phyloP scores from a whole-genome alignment of 2,329 filamentous ascomycete genomes.

The Calonectria pauciramosa region DNA sequence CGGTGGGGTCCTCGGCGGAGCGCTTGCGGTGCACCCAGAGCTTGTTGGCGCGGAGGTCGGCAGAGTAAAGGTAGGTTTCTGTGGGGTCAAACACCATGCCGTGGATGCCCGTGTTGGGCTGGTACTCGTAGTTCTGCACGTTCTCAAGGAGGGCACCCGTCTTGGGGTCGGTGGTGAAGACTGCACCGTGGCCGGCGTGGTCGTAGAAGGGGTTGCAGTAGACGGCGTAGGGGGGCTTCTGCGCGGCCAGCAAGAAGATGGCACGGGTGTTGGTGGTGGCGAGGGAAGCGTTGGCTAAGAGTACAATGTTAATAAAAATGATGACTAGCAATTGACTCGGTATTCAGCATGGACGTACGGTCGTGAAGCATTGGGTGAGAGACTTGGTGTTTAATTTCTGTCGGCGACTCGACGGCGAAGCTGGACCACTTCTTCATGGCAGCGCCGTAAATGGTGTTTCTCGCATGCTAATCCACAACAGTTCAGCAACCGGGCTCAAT shows the following conservation, averaged over 20 bases:
- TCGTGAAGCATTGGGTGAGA: slow-evolving; percentile 84
- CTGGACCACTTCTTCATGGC: slow-evolving; percentile 96
- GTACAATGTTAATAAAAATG: slow-evolving; percentile 18
- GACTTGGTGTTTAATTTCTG: slow-evolving; percentile 80
- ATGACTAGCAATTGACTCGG: neutral
- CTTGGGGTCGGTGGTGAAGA: slow-evolving; percentile 72
- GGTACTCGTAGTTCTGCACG: slow-evolving; percentile 81
- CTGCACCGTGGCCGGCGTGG: slow-evolving; percentile 84
- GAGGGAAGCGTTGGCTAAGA: slow-evolving; percentile 74
- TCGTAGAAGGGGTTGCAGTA: slow-evolving; percentile 95
- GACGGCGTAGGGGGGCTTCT: slow-evolving; percentile 82
- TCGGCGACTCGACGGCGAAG: slow-evolving; percentile 81
- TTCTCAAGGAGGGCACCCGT: slow-evolving; percentile 72
- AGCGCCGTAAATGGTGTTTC: slow-evolving; percentile 88
- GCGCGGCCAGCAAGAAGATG: slow-evolving; percentile 88
- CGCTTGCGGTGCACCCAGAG: slow-evolving; percentile 86
- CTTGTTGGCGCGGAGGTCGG: slow-evolving; percentile 83
- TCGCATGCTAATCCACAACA: slow-evolving; percentile 73
- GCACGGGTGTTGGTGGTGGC: slow-evolving; percentile 85
- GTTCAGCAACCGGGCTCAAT: neutral
- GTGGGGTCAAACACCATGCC: slow-evolving; percentile 85
- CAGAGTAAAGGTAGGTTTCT: slow-evolving; percentile 83
- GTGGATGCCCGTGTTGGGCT: slow-evolving; percentile 79
- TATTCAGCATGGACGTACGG: slow-evolving; percentile 63
- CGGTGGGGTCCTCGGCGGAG: slow-evolving; percentile 47